These are phyloP conservation scores for Begonia peltatifolia DNA, from an alignment of 306 rosid species.

Conservation along the genomic window DNA sequence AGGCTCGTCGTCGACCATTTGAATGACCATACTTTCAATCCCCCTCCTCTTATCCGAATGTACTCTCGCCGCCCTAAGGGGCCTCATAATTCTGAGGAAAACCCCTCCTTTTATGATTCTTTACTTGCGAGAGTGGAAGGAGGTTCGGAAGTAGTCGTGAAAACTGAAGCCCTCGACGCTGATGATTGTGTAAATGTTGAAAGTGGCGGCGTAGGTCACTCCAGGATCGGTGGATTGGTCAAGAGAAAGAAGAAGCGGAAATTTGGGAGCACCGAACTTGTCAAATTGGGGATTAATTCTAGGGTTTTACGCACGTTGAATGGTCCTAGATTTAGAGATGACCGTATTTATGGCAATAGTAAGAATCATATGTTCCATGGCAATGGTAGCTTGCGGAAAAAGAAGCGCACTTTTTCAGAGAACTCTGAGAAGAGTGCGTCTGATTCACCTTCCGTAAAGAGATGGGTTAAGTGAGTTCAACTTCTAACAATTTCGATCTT, in stretches of 20 bases:
- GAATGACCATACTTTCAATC: conserved; percentile 9
- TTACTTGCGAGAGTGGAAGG: conserved; percentile 12
- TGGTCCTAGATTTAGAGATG: conserved; percentile 67
- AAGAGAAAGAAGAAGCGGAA: conserved; percentile 26
- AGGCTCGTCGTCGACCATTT: conserved; percentile 26
- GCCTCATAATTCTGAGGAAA: conserved; percentile 10
- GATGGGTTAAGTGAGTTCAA: conserved; percentile 55
- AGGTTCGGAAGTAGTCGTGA: background rate
- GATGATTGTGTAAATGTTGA: conserved; percentile 6
- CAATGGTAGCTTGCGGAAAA: conserved; percentile 16
- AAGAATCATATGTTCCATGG: conserved; percentile 6
- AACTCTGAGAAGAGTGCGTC: conserved; percentile 22
- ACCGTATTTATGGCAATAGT: conserved; percentile 20
- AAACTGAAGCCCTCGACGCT: conserved; percentile 1
- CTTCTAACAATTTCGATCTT: too few relatives aligned
- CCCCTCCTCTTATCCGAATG: conserved; percentile 39
- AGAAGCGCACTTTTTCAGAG: conserved; percentile 26
- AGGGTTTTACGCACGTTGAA: conserved; percentile 23
- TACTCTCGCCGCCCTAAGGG: conserved; percentile 65
- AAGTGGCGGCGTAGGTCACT: background rate
- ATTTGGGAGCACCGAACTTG: conserved; percentile 46
- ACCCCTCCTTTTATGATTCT: conserved; percentile 18
- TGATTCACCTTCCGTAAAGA: conserved; percentile 40
- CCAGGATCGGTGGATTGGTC: conserved; percentile 10
- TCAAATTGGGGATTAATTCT: conserved; percentile 64